Evolutionary conservation across 306 rosid species (phyloP), one percentile per base, ranked within the genome.

Genomic region (Begonia loranthoides): DNA sequence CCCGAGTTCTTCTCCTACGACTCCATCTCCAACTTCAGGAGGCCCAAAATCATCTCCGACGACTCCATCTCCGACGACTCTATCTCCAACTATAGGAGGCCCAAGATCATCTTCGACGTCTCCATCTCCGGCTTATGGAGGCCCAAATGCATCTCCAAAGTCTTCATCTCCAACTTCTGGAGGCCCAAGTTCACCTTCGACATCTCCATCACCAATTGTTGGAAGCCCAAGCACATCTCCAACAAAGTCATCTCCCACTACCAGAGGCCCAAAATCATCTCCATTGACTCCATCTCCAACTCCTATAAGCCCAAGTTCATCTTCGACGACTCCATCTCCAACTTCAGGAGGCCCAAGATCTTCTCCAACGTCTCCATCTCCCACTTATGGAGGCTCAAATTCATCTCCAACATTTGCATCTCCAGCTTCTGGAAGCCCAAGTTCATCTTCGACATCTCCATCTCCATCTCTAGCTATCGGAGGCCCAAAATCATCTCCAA

Each of bases 1-100:
- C 9, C 2, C 49, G 10, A 13, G 21, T 6, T 51, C 72, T 1
- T 43, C 66, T 12, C 71, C 71, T 10, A 28, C 52, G 17, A 19
- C 41, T 17, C 8, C 21, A 2, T 9, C 64, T 11, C 54, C 77
- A 2, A 13, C 52, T 0, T 11, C 73, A 1, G 52, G 10, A 49
- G 52, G 21, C 52, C 11, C 52, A n/a, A 17, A 10, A 0, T 16
- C 52, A 16, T 12, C 52, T 3, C 3, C 12, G 11, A n/a, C 21
- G 16, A 28, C 47, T 11, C 47, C 47, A 43, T 43, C 47, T 9
- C 41, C 54, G 2, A 19, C 63, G 14, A 33, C 28, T 16, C 17
- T 57, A 19, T 45, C 57, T 15, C 40, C 54, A 10, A 9, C 45
- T 10, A 13, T 21, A 8, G 39, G 0, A 15, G 13, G 52, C 11